Percentiles rank a stretch among this genome's conserved stretches.
Evolutionary conservation across 202 grass and related monocot genomes (phyloP).

Genomic region (Carex arenaria): DNA sequence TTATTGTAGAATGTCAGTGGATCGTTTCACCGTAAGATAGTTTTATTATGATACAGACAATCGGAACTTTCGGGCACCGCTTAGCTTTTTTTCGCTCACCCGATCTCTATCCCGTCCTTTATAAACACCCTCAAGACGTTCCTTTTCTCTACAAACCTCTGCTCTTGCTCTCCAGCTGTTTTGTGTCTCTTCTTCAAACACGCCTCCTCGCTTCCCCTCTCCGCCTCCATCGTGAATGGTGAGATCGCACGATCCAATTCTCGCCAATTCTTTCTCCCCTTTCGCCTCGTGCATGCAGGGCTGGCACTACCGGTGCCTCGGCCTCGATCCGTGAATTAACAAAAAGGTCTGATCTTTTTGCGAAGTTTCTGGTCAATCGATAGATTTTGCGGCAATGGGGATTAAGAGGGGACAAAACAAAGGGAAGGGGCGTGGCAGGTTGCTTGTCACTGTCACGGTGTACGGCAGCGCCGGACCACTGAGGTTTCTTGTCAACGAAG

Average conservation of each 20-base stretch:
- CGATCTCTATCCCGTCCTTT: background rate
- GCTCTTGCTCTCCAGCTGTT: background rate
- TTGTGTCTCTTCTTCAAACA: background rate
- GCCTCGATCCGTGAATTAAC: slow-evolving; percentile 47
- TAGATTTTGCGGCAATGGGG: slow-evolving; percentile 31
- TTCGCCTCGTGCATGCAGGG: slow-evolving; percentile 87
- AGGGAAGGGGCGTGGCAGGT: slow-evolving; percentile 26
- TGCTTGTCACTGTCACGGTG: slow-evolving; percentile 64
- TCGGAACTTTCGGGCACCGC: background rate
- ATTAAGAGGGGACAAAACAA: slow-evolving; percentile 28
- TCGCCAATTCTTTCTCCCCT: slow-evolving; percentile 34
- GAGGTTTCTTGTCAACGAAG: slow-evolving; percentile 57
- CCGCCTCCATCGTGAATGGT: slow-evolving; percentile 59
- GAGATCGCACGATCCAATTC: slow-evolving; percentile 44
- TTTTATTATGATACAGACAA: background rate
- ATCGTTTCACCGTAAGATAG: background rate
- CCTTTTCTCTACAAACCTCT: background rate
- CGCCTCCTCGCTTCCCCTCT: slow-evolving; percentile 9
- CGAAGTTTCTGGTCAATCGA: background rate
- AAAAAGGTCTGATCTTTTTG: background rate
- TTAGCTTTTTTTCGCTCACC: background rate
- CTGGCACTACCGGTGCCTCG: slow-evolving; percentile 84
- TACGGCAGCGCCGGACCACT: slow-evolving; percentile 75
- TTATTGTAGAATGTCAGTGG: background rate
- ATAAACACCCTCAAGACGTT: background rate